Evolutionary conservation across 2,329 filamentous ascomycete species (phyloP).

Genomic region (Fusarium tanahbumbuense): DNA sequence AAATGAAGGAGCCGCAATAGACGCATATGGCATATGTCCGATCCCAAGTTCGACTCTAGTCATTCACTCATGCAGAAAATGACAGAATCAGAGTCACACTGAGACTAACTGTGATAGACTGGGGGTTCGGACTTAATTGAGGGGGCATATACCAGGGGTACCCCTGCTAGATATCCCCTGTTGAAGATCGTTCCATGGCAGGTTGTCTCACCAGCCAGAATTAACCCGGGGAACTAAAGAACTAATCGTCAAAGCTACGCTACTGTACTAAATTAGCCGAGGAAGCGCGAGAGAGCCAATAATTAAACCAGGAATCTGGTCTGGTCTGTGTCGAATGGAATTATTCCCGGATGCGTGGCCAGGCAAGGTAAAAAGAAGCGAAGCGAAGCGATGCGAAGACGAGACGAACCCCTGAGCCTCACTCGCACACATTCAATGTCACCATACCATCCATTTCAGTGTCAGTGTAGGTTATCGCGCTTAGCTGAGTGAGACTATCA

Average conservation of each 20-base stretch:
- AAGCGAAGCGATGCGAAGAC: not conserved
- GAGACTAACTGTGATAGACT: not conserved
- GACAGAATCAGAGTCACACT: not conserved
- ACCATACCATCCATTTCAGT: not conserved
- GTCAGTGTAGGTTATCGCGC: not conserved
- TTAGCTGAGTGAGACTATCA: not conserved
- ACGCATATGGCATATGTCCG: not conserved
- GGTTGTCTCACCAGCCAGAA: conserved; percentile 25
- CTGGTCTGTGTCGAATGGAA: not conserved
- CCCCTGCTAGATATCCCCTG: not conserved
- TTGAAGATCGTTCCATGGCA: not conserved
- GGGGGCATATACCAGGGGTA: not conserved
- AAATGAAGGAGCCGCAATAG: not conserved
- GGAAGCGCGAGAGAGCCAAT: not conserved
- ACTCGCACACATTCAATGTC: not conserved
- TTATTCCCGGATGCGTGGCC: conserved; percentile 21
- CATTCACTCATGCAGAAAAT: not conserved
- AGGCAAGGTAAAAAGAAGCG: not conserved
- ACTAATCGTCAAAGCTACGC: not conserved
- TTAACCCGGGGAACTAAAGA: conserved; percentile 6
- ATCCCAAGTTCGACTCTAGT: not conserved
- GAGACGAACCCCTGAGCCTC: not conserved
- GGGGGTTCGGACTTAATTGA: not conserved
- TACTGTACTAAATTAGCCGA: not conserved
- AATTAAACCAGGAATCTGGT: conserved; percentile 13